Base-by-base conservation (phyloP, 495 filamentous ascomycete species). In the Ramalina intermedia region DNA sequence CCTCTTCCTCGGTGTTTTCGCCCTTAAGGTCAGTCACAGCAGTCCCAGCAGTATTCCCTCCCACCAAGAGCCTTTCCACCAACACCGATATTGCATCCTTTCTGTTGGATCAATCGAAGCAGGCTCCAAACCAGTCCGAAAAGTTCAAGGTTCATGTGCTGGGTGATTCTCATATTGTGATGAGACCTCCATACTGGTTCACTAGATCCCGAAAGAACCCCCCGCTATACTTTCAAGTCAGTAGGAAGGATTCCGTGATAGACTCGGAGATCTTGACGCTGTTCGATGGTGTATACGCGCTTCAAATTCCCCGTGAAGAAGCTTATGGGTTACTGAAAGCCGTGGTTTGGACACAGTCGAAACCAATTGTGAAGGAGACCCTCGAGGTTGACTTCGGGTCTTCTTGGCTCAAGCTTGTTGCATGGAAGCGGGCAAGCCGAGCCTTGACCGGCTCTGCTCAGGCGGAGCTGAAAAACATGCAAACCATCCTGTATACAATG, bases 101-200 rank as follows among this genome's bases (percentile, higher is more conserved):
- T 39, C 57, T 62, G 20, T 55, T 62, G 38, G 63, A 66, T 43
- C 29, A 58, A 41, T 52, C 49, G 42, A 55, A 59, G 21, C 37
- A 56, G 27, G 36, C 58, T 14, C 41, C 46, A 21, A 70, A 72
- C 37, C 58, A 65, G 35, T 65, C 63, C 1, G 65, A 74, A 37
- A 52, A 62, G 5, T 81, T 80, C 59, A 74, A 78, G 52, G 64
- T 81, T n/a, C 74, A 79, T 50, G 67, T 75, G 23, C 66, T 81
- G 53, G 79, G 76, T 8, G 73, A 81, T 51, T 71, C 68, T 49
- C 72, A 83, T 55, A 69, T 83, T 48, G 57, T 80, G 24, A 69
- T 83, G 48, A 74, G 72, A 41, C 72, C 77, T 11, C 75, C 78
- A 12, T 66, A 64, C 42, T 67, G 66, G 41, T 65, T 75, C 51